Conservation (phyloP, 192 early-diverging fungal species). For the Spinellus fusiger region DNA sequence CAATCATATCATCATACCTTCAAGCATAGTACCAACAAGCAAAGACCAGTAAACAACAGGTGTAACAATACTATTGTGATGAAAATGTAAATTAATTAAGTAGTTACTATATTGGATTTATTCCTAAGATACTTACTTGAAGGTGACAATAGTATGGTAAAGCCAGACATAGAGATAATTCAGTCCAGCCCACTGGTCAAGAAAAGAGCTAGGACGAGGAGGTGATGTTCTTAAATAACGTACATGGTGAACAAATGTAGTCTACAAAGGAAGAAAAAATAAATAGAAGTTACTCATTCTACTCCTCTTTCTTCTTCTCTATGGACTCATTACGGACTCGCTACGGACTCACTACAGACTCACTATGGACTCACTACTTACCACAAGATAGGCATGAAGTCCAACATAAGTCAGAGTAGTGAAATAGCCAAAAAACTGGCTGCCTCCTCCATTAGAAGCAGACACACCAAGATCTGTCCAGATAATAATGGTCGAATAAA, state of each 20-base stretch:
- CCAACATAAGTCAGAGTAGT: constrained; percentile 29
- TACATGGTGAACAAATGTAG: constrained; percentile 15
- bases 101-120: background rate
- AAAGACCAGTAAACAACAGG: constrained; percentile 31
- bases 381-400: constrained; percentile 23
- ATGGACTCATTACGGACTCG: background rate
- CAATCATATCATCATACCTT: background rate
- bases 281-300: background rate
- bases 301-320: background rate
- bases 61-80: constrained; percentile 19
- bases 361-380: constrained; percentile 6
- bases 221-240: constrained; percentile 8
- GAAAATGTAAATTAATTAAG: background rate
- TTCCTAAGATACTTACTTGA: constrained; percentile 22
- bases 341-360: background rate
- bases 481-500: constrained; percentile 13
- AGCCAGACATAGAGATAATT: constrained; percentile 31
- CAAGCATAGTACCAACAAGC: background rate
- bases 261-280: constrained; percentile 1
- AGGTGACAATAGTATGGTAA: constrained; percentile 25
- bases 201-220: constrained; percentile 7
- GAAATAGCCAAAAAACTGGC: constrained; percentile 20
- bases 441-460: background rate
- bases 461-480: constrained; percentile 16
- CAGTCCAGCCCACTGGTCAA: constrained; percentile 17